Evolutionary conservation across 495 filamentous ascomycete species (phyloP).

Genomic region (Xylaria intraflava): DNA sequence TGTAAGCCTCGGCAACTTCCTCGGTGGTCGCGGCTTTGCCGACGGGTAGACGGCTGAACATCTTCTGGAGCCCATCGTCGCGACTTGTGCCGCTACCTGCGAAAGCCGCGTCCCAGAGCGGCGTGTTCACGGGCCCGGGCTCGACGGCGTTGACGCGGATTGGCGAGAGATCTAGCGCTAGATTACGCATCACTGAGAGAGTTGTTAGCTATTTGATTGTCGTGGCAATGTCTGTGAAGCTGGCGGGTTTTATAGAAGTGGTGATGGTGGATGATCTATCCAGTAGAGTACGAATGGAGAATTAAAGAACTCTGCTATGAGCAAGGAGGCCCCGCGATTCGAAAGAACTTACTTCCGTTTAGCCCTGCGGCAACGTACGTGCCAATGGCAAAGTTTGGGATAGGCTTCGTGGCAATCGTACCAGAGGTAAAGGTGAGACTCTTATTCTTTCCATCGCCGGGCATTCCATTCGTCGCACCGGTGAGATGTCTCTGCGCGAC

Average conservation of each 20-base stretch:
- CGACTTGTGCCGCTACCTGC: constrained; percentile 25
- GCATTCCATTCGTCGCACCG: neutral
- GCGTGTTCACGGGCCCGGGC: constrained; percentile 51
- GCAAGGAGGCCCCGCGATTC: too few relatives aligned
- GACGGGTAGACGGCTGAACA: constrained; percentile 27
- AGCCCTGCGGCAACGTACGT: constrained; percentile 32
- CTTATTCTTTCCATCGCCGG: constrained; percentile 17
- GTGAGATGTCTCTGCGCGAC: constrained; percentile 39
- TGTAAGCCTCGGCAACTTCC: constrained; percentile 59
- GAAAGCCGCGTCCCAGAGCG: constrained; percentile 31
- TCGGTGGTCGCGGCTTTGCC: constrained; percentile 43
- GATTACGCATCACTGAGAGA: constrained; percentile 33
- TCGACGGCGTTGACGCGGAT: constrained; percentile 54
- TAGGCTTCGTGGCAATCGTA: constrained; percentile 37
- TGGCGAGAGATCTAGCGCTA: constrained; percentile 54
- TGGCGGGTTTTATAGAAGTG: too few relatives aligned
- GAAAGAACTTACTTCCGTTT: constrained; percentile 21
- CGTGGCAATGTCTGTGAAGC: neutral
- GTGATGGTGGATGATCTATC: neutral
- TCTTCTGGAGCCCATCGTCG: constrained; percentile 21
- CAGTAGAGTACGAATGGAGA: too few relatives aligned
- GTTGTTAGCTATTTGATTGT: neutral
- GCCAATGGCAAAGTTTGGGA: constrained; percentile 40
- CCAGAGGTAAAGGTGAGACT: constrained; percentile 53
- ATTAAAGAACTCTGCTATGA: too few relatives aligned